These are phyloP conservation scores for Actinomucor elegans DNA, from an alignment of 371 early-diverging fungal species.

Conservation along the genomic window DNA sequence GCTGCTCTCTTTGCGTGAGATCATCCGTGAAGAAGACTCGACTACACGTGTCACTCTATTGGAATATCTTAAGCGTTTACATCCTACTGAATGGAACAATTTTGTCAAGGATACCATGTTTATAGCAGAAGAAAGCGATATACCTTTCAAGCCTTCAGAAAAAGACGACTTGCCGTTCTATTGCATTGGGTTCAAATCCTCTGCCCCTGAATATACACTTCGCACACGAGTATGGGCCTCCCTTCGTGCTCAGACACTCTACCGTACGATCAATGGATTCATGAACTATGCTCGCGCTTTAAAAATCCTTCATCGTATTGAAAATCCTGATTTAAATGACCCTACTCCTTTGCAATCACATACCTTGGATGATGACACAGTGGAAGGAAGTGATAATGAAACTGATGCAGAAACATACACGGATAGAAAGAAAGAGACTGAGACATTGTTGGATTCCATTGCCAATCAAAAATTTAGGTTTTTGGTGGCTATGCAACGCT, in stretches of 20 bases:
- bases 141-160: conserved; percentile 34
- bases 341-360: background rate
- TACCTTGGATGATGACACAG: background rate
- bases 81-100: conserved; percentile 87
- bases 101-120: conserved; percentile 90
- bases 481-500: conserved; percentile 90
- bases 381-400: conserved; percentile 39
- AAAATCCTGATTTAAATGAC: conserved; percentile 73
- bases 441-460: conserved; percentile 62
- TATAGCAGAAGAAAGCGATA: conserved; percentile 64
- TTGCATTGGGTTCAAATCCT: conserved; percentile 83
- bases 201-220: conserved; percentile 81
- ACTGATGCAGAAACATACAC: conserved; percentile 26
- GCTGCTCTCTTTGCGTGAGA: conserved; percentile 78
- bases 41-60: conserved; percentile 81
- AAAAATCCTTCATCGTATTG: conserved; percentile 79
- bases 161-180: conserved; percentile 83
- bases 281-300: conserved; percentile 90
- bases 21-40: conserved; percentile 84
- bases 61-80: conserved; percentile 84
- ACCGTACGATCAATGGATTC: conserved; percentile 86
- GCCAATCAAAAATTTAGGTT: conserved; percentile 83
- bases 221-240: conserved; percentile 91
- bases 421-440: conserved; percentile 36
- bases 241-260: conserved; percentile 85